A percentile compares a stretch with the other conserved stretches of the same genome.
phyloP scores from a whole-genome alignment of 192 early-diverging fungal genomes.

The Backusella circina region DNA sequence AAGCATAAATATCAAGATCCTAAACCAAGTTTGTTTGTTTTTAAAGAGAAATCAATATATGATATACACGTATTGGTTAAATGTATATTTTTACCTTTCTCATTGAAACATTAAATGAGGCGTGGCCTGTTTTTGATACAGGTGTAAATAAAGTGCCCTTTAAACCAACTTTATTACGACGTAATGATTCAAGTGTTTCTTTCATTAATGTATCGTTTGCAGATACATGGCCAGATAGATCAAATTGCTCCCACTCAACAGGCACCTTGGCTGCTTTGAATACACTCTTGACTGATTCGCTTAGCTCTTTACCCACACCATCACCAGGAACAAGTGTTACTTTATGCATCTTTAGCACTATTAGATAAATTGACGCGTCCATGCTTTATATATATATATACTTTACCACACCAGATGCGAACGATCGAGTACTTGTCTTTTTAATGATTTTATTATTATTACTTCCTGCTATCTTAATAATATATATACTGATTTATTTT shows the following conservation, averaged over 20 bases:
- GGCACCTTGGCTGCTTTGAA: slow-evolving; percentile 92
- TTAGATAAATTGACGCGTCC: background rate
- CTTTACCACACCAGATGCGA: background rate
- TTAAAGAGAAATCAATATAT: background rate
- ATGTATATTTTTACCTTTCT: slow-evolving; percentile 50
- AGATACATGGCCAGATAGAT: slow-evolving; percentile 86
- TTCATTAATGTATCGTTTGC: slow-evolving; percentile 78
- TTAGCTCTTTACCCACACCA: slow-evolving; percentile 94
- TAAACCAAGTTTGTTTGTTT: background rate
- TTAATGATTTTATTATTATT: background rate
- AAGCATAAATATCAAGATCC: slow-evolving; percentile 98
- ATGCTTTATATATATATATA: background rate
- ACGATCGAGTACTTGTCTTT: background rate
- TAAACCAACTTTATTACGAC: slow-evolving; percentile 93
- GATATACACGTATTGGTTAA: background rate
- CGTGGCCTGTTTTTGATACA: slow-evolving; percentile 75
- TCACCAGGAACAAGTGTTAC: slow-evolving; percentile 98
- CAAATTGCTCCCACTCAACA: slow-evolving; percentile 97
- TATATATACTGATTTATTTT: too few species aligned
- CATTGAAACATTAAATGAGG: slow-evolving; percentile 94
- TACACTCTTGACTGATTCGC: slow-evolving; percentile 85
- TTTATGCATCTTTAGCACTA: background rate
- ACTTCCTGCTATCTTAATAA: too few species aligned
- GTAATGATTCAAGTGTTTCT: slow-evolving; percentile 86
- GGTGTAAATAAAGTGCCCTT: slow-evolving; percentile 95